Conservation (phyloP, 73 alveolate species). For the Symbiodinium natans region DNA sequence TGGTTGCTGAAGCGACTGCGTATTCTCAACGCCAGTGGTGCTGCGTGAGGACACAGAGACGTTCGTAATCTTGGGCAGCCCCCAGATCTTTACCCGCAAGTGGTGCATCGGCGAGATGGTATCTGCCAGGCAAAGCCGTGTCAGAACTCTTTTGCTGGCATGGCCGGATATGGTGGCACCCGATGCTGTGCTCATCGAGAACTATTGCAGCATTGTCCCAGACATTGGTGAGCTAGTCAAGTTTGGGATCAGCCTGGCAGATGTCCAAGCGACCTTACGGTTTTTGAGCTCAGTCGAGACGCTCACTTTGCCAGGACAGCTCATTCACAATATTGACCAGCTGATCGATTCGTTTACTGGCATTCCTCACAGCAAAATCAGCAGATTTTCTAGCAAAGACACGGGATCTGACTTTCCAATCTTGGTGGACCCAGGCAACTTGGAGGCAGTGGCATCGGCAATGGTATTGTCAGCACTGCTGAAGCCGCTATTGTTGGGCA, state of each 20-base stretch:
- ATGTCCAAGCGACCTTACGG: not conserved
- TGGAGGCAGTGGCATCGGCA: constrained; percentile 9
- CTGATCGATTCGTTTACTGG: not conserved
- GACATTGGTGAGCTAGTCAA: not conserved
- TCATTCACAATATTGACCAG: not conserved
- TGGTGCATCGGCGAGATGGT: not conserved
- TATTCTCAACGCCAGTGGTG: too few species aligned
- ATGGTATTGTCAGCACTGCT: not conserved
- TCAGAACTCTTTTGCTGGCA: not conserved
- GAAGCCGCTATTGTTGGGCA: not conserved
- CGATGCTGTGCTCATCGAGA: not conserved
- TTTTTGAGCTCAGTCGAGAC: not conserved
- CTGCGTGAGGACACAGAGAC: not conserved
- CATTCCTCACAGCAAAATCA: not conserved
- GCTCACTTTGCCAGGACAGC: not conserved
- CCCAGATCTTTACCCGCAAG: not conserved
- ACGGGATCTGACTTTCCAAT: not conserved
- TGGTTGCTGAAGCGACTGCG: too few species aligned
- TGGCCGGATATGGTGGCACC: not conserved
- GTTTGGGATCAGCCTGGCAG: constrained; percentile 17
- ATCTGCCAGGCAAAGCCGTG: not conserved
- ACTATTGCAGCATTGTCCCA: not conserved
- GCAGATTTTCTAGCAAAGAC: too few species aligned
- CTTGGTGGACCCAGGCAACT: not conserved
- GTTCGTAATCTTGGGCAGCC: not conserved